Conservation (phyloP, 371 early-diverging fungal species). For the Mucor indicus region DNA sequence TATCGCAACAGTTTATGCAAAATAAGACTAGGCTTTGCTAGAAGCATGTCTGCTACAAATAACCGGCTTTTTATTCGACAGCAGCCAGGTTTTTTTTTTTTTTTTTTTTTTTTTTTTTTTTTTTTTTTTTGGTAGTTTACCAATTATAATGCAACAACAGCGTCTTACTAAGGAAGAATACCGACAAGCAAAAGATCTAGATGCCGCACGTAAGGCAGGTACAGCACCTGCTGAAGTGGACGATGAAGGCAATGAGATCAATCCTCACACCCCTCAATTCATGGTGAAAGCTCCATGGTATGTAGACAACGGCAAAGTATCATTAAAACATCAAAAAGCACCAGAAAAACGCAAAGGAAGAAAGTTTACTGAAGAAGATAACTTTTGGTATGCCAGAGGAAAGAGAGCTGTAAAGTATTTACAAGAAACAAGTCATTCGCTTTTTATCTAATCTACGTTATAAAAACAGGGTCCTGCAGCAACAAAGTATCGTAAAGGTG, state of each 20-base stretch:
- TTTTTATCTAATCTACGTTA: neutral
- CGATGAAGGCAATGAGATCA: slow-evolving; percentile 93
- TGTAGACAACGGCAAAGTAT: slow-evolving; percentile 81
- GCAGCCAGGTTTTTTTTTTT: no score
- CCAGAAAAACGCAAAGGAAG: slow-evolving; percentile 33
- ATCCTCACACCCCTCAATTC: slow-evolving; percentile 98
- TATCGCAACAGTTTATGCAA: no score
- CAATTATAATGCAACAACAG: slow-evolving; percentile 18
- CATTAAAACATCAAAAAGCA: slow-evolving; percentile 88
- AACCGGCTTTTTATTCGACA: no score
- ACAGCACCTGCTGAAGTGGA: slow-evolving; percentile 89
- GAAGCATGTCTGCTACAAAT: no score
- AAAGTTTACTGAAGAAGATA: slow-evolving; percentile 45
- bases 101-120: neutral
- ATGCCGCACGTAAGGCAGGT: slow-evolving; percentile 88
- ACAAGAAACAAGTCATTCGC: no score
- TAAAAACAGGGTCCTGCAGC: slow-evolving; percentile 67
- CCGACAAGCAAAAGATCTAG: slow-evolving; percentile 81
- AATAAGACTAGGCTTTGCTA: no score
- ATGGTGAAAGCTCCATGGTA: slow-evolving; percentile 98
- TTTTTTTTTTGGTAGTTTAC: neutral
- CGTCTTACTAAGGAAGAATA: slow-evolving; percentile 85
- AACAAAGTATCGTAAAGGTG: slow-evolving; percentile 91
- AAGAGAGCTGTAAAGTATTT: slow-evolving; percentile 55
- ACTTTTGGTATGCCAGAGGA: slow-evolving; percentile 85